Evolutionary conservation across 108 stramenopile genomes (phyloP).

Genomic region (Nannochloropsis gaditana): DNA sequence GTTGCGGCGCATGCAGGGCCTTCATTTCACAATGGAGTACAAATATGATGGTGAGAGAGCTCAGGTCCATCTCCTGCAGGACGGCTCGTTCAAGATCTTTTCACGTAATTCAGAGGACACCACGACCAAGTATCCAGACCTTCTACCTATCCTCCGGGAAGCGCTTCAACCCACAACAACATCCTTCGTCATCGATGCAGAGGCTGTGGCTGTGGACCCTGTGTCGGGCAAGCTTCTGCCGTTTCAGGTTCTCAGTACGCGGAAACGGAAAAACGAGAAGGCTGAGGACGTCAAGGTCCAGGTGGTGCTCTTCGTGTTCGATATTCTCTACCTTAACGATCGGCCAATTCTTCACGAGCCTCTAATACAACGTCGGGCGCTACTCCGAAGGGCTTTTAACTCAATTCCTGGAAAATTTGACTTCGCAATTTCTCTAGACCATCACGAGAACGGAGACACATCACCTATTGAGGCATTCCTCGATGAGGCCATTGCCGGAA

Average conservation of each 20-base stretch:
- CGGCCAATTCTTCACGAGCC: conserved; percentile 69
- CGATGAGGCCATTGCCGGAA: conserved; percentile 78
- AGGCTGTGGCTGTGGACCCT: conserved; percentile 78
- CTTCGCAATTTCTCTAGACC: conserved; percentile 62
- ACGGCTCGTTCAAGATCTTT: conserved; percentile 77
- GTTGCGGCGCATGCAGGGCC: conserved; percentile 77
- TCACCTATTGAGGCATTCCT: conserved; percentile 79
- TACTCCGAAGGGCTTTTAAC: conserved; percentile 71
- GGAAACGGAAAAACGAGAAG: conserved; percentile 59
- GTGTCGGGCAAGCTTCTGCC: conserved; percentile 62
- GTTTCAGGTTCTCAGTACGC: conserved; percentile 59
- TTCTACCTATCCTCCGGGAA: conserved; percentile 69
- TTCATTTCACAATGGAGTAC: conserved; percentile 92
- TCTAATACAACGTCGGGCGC: conserved; percentile 69
- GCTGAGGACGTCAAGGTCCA: conserved; percentile 75
- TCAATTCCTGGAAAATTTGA: conserved; percentile 80
- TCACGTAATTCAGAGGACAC: conserved; percentile 86
- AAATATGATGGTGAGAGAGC: conserved; percentile 99
- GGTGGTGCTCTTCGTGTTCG: conserved; percentile 94
- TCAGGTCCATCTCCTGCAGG: conserved; percentile 80
- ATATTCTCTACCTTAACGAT: conserved; percentile 97
- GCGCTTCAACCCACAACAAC: conserved; percentile 23
- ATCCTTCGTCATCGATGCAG: conserved; percentile 88
- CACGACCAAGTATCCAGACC: conserved; percentile 90
- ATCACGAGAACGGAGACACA: conserved; percentile 69